Evolutionary conservation across 805 yeast species (phyloP).

Genomic region (Citeromyces nyonsensis): DNA sequence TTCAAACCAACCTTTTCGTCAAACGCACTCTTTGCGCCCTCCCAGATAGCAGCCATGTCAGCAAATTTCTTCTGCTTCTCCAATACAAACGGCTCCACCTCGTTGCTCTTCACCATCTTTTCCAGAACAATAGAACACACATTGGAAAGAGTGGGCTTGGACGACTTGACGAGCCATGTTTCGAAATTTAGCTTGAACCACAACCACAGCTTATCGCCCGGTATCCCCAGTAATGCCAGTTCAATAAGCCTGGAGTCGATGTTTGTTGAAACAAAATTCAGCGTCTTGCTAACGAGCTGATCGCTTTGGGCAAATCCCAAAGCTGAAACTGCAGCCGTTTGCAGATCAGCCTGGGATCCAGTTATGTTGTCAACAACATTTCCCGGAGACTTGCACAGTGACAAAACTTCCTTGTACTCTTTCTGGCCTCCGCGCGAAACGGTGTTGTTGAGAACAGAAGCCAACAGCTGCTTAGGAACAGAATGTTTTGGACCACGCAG

Average conservation of each 20-base stretch:
- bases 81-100: conserved; percentile 8
- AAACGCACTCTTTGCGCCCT: conserved; percentile 3
- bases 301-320: conserved; percentile 30
- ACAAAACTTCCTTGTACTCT: conserved; percentile 45
- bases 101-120: conserved; percentile 8
- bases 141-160: too few species aligned
- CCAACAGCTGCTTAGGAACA: conserved; percentile 35
- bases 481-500: conserved; percentile 33
- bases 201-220: conserved; percentile 28
- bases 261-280: conserved; percentile 42
- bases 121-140: conserved; percentile 24
- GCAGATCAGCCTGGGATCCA: conserved; percentile 20
- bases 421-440: conserved; percentile 18
- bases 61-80: not conserved
- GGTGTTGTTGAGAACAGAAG: conserved; percentile 24
- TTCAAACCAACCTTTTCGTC: conserved; percentile 11
- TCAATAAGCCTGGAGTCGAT: conserved; percentile 41
- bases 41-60: conserved; percentile 1
- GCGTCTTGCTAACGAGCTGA: conserved; percentile 32
- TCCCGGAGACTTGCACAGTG: conserved; percentile 32
- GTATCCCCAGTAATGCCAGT: conserved; percentile 38
- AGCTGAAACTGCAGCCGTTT: conserved; percentile 38
- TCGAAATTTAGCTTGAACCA: conserved; percentile 44
- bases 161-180: conserved; percentile 32
- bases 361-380: conserved; percentile 22